Base-by-base conservation (phyloP, 2,329 filamentous ascomycete species). In the Bipolaris sorokiniana region DNA sequence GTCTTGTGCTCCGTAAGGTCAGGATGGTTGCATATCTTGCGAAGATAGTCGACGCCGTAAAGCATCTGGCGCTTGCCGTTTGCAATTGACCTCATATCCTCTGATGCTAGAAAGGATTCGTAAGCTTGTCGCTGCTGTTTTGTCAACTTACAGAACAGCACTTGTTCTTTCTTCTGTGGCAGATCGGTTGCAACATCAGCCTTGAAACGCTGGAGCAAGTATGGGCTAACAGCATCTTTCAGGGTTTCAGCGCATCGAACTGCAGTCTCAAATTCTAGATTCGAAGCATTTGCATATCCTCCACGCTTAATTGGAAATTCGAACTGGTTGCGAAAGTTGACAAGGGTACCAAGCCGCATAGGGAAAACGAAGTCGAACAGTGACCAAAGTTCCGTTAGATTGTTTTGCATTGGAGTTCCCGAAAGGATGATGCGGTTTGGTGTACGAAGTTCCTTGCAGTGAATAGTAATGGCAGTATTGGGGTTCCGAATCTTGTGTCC, bases 401-500 rank as follows among this genome's bases (percentile, higher is more conserved):
- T 98, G 76, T 99, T 99, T 75, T 99, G 96, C 82, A 99, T 96
- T 0, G 96, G 96, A 0, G 95, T 99, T 5, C 95, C 95, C 0
- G 96, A 98, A 1, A 99, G 81, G 57, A 99, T 98, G 61, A 98
- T 84, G 20, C 96, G 87, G 68, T 98, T 95, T 0, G 90, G 86
- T 0, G 95, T 99, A 33, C 90, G 88, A 10, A 99, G 80, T 75
- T 97, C 91, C 74, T 99, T 99, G 82, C 92, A 97, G 64, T 92
- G 91, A 50, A 98, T 91, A 0, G 96, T 97, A 62, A 99, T 95
- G 6, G 91, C 89, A 0, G 95, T 92, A 68, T 98, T 96, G 0
- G 95, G 95, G 67, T 99, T 99, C 37, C 95, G 89, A 66, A 99
- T 99, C 76, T 97, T 97, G 78, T 99, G 96, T 3, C 96, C 95